Percentiles rank a stretch among this genome's conserved stretches.
These are phyloP conservation scores for Ensete glaucum DNA, from an alignment of 176 grass and related monocot genomes.

Conservation along the genomic window DNA sequence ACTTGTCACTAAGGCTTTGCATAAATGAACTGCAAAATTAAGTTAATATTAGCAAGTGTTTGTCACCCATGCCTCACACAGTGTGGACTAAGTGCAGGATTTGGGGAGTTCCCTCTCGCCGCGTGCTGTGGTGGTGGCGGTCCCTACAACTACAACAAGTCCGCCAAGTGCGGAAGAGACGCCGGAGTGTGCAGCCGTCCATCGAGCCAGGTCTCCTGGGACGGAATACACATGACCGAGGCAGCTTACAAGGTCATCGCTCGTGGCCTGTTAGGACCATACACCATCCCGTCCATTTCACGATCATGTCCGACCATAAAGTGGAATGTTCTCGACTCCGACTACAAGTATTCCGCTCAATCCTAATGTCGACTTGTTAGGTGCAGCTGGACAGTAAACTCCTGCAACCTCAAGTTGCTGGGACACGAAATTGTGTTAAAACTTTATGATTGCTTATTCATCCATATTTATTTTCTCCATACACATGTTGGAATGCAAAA, in stretches of 20 bases:
- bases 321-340: too few species aligned
- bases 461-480: too few species aligned
- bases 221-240: conserved; percentile 3
- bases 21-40: too few species aligned
- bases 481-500: too few species aligned
- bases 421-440: too few species aligned
- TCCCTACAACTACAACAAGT: conserved; percentile 9
- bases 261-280: not conserved
- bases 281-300: not conserved
- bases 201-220: not conserved
- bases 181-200: not conserved
- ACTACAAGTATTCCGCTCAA: too few species aligned
- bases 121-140: conserved; percentile 67
- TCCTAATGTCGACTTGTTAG: too few species aligned
- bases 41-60: too few species aligned
- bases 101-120: conserved; percentile 32
- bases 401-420: too few species aligned
- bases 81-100: conserved; percentile 31
- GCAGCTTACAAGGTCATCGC: not conserved
- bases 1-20: too few species aligned
- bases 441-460: too few species aligned
- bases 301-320: not conserved
- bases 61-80: not conserved
- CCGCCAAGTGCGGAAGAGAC: not conserved
- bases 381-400: too few species aligned